Conservation (phyloP, 2,329 filamentous ascomycete genomes). For the Arachnomyces sp. region DNA sequence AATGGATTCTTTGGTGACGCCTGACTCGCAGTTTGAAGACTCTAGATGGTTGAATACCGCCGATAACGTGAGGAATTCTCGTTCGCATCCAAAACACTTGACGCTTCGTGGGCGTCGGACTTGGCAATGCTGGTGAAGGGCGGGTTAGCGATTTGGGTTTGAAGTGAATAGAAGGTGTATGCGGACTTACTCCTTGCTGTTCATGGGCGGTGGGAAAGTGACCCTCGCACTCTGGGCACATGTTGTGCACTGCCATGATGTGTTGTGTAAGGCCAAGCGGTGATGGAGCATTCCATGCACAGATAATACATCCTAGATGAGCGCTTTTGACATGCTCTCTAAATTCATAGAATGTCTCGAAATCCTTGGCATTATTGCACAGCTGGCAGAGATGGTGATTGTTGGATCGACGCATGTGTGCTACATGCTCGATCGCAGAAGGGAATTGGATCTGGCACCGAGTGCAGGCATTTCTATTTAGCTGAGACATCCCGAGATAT, state of each 20-base stretch:
- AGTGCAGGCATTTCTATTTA: too few species aligned
- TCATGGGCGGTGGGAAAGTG: constrained; percentile 14
- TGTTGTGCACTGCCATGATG: constrained; percentile 12
- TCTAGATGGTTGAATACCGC: constrained; percentile 18
- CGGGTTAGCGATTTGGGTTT: too few species aligned
- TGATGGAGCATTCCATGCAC: constrained; percentile 16
- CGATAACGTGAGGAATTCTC: constrained; percentile 13
- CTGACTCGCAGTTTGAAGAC: constrained; percentile 14
- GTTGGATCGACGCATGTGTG: neutral
- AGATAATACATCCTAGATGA: constrained; percentile 16
- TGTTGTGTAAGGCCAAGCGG: constrained; percentile 12
- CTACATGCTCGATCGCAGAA: neutral
- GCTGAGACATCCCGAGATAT: too few species aligned
- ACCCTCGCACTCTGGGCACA: constrained; percentile 15
- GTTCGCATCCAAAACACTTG: constrained; percentile 12
- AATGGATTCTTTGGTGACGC: constrained; percentile 10
- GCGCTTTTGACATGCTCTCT: constrained; percentile 13
- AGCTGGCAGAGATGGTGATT: constrained; percentile 10
- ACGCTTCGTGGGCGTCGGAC: constrained; percentile 8
- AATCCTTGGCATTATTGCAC: constrained; percentile 9
- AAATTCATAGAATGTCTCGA: constrained; percentile 11
- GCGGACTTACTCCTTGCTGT: constrained; percentile 12
- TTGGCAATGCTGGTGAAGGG: too few species aligned
- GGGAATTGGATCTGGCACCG: too few species aligned
- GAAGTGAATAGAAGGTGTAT: too few species aligned